Evolutionary conservation across 305 asterid genomes (phyloP), one percentile per base, ranked within the genome.

Genomic region (Fraxinus nigra): DNA sequence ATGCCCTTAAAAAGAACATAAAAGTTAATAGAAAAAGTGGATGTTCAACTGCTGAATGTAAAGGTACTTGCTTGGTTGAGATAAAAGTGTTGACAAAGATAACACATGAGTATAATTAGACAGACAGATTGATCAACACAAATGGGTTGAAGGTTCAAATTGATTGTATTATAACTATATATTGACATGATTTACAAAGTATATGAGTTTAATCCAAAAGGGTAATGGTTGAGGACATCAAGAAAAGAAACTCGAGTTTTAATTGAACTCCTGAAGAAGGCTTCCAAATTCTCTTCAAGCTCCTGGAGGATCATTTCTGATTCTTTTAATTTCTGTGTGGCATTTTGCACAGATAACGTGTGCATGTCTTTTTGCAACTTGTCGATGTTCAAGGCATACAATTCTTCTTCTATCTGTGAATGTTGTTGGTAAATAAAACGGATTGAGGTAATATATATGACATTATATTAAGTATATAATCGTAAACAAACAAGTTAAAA

Each of bases 271-370:
- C 16, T 63, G 11, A 22, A 63, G 72, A 83, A 79, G 20, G 75
- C 9, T 81, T 81, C 89, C 13, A 83, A 43, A 40, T 72, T 86
- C 20, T 87, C 81, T 22, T 80, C 85, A 0, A 84, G 33, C 78
- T 90, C 88, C 33, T 88, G 81, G 72, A 84, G 84, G 76, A 34
- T 43, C 33, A 46, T 72, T 70, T 85, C 86, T 9, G 76, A 51
- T 69, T 33, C 77, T 82, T 79, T 69, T 18, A 84, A 65, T n/a
- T 48, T 35, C 72, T 83, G 79, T n/a, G 61, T 40, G 8, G 79
- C 26, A 56, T 18, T 65, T 74, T 81, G 81, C 32, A 75, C 2
- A 8, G 54, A n/a, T 4, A 5, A 40, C 26, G 32, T 67, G 79
- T 13, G 76, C 70, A 80, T 70, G 67, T 43, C 67, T 72, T 81